Percentiles rank a stretch among this genome's conserved stretches.
Evolutionary conservation across 345 rosid species (phyloP).

Genomic region (Populus simonii): DNA sequence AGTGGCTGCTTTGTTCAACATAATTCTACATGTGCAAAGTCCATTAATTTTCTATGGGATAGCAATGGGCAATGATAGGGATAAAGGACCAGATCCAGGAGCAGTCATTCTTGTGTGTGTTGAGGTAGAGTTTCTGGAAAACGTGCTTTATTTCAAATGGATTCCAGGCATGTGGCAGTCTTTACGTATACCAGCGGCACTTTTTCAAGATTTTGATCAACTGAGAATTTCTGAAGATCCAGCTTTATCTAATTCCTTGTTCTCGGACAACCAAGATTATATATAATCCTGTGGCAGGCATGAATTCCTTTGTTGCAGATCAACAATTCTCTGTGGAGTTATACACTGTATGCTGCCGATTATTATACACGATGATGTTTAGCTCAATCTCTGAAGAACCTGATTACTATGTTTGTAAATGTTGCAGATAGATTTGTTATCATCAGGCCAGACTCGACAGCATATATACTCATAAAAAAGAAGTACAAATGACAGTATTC

Average conservation of each 20-base stretch:
- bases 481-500: background rate
- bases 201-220: slow-evolving; percentile 53
- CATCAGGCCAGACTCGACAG: background rate
- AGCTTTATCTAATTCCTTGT: slow-evolving; percentile 18
- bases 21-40: slow-evolving; percentile 74
- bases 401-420: background rate
- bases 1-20: slow-evolving; percentile 63
- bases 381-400: background rate
- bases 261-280: slow-evolving; percentile 23
- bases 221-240: slow-evolving; percentile 31
- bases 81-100: slow-evolving; percentile 67
- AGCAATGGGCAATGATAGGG: slow-evolving; percentile 20
- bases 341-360: slow-evolving; percentile 66
- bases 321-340: slow-evolving; percentile 50
- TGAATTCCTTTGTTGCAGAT: slow-evolving; percentile 36
- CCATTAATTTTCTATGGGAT: slow-evolving; percentile 51
- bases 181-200: slow-evolving; percentile 60
- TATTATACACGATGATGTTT: slow-evolving; percentile 43
- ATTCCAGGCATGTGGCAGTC: slow-evolving; percentile 72
- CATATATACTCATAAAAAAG: background rate
- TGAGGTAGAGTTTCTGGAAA: slow-evolving; percentile 83
- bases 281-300: slow-evolving; percentile 21
- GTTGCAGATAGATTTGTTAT: slow-evolving; percentile 4
- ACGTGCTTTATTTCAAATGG: slow-evolving; percentile 59
- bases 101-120: slow-evolving; percentile 83